Evolutionary conservation across 768 basidiomycete genomes (phyloP), one percentile per base, ranked within the genome.

Genomic region (Pholiota molesta): DNA sequence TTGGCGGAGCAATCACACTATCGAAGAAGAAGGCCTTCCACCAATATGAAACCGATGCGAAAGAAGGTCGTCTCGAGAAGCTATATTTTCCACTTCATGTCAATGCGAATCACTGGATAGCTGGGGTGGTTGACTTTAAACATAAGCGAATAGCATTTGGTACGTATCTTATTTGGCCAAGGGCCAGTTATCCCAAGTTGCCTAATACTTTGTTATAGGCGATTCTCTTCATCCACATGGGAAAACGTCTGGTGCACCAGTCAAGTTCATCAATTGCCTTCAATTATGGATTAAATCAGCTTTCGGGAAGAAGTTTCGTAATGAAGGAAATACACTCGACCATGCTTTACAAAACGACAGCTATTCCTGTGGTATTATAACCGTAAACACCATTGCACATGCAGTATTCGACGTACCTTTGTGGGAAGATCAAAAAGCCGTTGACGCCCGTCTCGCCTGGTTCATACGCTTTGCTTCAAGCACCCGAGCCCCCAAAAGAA

Each of bases 301-400:
- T 5, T 47, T 47, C 13, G 23, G 45, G 2, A 47, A 26, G 45
- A 47, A 47, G 9, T 47, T 47, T 40, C 37, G 17, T 13, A 37
- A 26, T 5, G 19, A 39, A 35, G 62, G 62, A 31, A 60, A 60
- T 29, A 35, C 21, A 21, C 35, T 63, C 1, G 39, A 44, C 3
- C 63, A 68, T 59, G 64, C 47, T 0, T 21, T 49, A 9, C 71
- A 73, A 55, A 37, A 61, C 8, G 72, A 73, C 28, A 47, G 29
- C 19, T 62, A 60, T 42, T 64, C 62, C 8, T 73, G 72, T 54
- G 66, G 65, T 1, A 45, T 69, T 4, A 57, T 63, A 33, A 55
- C 66, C 5, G 37, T 49, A 13, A 73, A 73, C 49, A 65, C 66
- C 2, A 61, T 71, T 17, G 61, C 56, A 7, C 65, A 68, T 59